Conservation (phyloP, 495 filamentous ascomycete species). For the Talaromyces stipitatus region DNA sequence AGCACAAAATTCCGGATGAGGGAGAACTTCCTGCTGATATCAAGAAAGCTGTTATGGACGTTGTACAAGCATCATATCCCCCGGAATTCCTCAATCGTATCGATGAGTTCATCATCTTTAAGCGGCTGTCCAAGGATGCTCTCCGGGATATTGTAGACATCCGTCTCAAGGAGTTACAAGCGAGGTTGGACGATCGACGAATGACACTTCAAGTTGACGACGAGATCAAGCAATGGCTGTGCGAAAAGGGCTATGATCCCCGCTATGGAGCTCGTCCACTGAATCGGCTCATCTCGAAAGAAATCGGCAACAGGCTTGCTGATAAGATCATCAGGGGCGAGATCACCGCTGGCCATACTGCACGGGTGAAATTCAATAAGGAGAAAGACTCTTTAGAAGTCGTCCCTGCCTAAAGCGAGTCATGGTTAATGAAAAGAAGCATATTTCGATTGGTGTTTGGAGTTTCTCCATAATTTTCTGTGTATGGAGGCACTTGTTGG, state of each 20-base stretch:
- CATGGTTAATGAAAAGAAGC: background rate
- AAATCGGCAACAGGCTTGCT: slow-evolving; percentile 81
- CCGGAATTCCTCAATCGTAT: slow-evolving; percentile 96
- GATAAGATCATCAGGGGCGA: slow-evolving; percentile 87
- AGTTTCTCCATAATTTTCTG: background rate
- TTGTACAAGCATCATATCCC: slow-evolving; percentile 70
- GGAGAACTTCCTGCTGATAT: slow-evolving; percentile 61
- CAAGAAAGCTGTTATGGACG: slow-evolving; percentile 76
- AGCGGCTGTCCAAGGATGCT: slow-evolving; percentile 66
- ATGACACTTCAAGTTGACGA: slow-evolving; percentile 67
- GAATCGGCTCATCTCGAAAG: slow-evolving; percentile 80
- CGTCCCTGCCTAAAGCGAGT: background rate
- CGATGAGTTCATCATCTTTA: slow-evolving; percentile 95
- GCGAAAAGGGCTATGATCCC: slow-evolving; percentile 81
- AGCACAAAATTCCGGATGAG: slow-evolving; percentile 43
- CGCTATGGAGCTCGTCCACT: slow-evolving; percentile 89
- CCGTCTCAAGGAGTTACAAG: slow-evolving; percentile 74
- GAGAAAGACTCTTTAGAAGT: slow-evolving; percentile 30
- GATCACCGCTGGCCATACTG: slow-evolving; percentile 65
- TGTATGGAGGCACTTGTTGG: background rate
- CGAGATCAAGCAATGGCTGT: slow-evolving; percentile 75
- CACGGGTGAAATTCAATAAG: slow-evolving; percentile 54
- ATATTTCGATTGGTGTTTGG: background rate
- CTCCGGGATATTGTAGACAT: slow-evolving; percentile 93
- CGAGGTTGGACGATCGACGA: slow-evolving; percentile 74